These are phyloP conservation scores for Cadophora luteo-olivacea DNA, from an alignment of 2,329 filamentous ascomycete genomes.

Conservation along the genomic window DNA sequence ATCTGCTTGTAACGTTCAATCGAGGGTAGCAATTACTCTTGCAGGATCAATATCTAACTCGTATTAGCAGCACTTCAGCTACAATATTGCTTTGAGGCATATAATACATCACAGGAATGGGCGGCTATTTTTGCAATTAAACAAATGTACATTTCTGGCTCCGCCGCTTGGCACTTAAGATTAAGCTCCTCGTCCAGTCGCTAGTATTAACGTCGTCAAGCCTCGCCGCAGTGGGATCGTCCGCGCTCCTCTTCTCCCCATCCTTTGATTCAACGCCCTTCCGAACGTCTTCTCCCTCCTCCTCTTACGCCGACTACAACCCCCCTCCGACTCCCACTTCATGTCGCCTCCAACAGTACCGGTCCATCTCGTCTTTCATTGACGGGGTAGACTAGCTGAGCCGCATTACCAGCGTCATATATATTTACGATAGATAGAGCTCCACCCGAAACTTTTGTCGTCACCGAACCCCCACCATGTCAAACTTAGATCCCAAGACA, in stretches of 20 bases:
- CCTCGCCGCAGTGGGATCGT: slow-evolving; percentile 5
- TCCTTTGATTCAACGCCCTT: background rate
- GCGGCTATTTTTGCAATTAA: slow-evolving; percentile 7
- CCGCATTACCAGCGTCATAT: slow-evolving; percentile 18
- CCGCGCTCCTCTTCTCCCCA: slow-evolving; percentile 4
- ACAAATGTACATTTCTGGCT: background rate
- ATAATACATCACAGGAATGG: background rate
- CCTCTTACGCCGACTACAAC: background rate
- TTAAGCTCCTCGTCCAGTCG: slow-evolving; percentile 14
- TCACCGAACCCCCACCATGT: slow-evolving; percentile 35
- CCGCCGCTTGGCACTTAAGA: background rate
- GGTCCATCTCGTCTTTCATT: slow-evolving; percentile 25
- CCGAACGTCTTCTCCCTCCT: background rate
- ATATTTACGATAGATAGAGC: slow-evolving; percentile 24
- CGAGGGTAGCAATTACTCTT: background rate
- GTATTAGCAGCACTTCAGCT: background rate
- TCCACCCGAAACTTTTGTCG: slow-evolving; percentile 14
- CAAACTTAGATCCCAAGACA: slow-evolving; percentile 32
- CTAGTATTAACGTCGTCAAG: slow-evolving; percentile 12
- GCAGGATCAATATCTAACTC: background rate
- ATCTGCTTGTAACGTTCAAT: slow-evolving; percentile 2
- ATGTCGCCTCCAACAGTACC: slow-evolving; percentile 28
- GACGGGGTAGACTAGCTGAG: slow-evolving; percentile 27
- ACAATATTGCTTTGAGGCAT: background rate
- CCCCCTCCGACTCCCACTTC: slow-evolving; percentile 16